Percentiles rank a stretch among this genome's conserved stretches.
These are phyloP conservation scores for Pyricularia sp. DNA, from an alignment of 2,329 filamentous ascomycete genomes.

Conservation along the genomic window DNA sequence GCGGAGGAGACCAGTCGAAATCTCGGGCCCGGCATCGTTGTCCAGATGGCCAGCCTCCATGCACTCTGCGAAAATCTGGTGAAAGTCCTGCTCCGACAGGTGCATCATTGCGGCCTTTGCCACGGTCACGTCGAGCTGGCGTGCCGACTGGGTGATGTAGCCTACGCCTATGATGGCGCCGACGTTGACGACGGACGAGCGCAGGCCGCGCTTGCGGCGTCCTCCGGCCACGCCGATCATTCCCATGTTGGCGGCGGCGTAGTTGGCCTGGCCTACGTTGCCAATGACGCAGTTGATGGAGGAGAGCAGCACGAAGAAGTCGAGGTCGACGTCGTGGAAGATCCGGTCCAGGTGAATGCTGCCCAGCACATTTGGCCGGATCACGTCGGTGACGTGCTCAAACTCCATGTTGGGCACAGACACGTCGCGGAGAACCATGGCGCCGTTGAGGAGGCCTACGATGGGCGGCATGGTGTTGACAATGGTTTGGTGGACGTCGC, in stretches of 20 bases:
- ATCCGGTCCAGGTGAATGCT: constrained; percentile 16
- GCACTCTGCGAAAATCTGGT: constrained; percentile 6
- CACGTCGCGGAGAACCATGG: constrained; percentile 22
- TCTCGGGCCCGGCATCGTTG: constrained; percentile 5
- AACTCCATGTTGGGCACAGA: constrained; percentile 12
- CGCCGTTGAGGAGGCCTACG: constrained; percentile 22
- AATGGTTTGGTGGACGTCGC: constrained; percentile 8
- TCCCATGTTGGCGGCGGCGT: constrained; percentile 26
- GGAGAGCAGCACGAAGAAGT: constrained; percentile 23
- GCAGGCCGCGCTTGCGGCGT: constrained; percentile 18
- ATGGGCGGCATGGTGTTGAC: constrained; percentile 15
- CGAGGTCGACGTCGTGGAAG: constrained; percentile 16
- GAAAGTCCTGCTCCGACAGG: constrained; percentile 1
- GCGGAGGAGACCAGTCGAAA: constrained; percentile 6
- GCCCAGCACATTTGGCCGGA: constrained; percentile 21
- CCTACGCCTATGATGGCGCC: constrained; percentile 20
- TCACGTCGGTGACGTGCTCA: constrained; percentile 10
- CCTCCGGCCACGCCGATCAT: constrained; percentile 19
- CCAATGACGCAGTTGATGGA: constrained; percentile 13
- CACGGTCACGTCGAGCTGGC: neutral
- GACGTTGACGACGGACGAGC: constrained; percentile 20
- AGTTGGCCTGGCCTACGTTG: constrained; percentile 23
- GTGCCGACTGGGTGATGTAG: constrained; percentile 11
- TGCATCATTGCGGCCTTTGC: neutral
- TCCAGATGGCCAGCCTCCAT: constrained; percentile 7